These are phyloP conservation scores for Pestalotiopsis sp. DNA, from an alignment of 2,329 filamentous ascomycete species.

Conservation along the genomic window DNA sequence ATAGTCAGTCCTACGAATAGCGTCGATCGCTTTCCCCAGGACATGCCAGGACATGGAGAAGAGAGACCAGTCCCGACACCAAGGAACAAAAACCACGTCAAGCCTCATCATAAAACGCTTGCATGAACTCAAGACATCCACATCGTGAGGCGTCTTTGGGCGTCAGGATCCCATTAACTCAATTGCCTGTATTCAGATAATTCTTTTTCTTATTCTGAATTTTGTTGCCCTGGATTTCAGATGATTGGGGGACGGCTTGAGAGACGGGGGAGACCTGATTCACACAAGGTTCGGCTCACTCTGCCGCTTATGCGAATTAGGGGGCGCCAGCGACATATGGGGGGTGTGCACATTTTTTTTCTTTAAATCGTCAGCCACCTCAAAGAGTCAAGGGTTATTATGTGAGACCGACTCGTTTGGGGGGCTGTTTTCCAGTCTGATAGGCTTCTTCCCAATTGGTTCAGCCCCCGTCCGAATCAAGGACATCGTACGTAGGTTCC, in stretches of 20 bases:
- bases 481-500: neutral
- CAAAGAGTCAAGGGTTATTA: neutral
- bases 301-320: conserved; percentile 3
- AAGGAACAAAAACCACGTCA: neutral
- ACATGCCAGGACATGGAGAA: neutral
- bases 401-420: neutral
- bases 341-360: neutral
- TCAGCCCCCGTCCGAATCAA: neutral
- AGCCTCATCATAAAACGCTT: neutral
- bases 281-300: neutral
- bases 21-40: neutral
- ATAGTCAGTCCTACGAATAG: neutral
- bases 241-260: neutral
- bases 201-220: neutral
- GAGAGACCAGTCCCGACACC: neutral
- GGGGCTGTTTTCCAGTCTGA: neutral
- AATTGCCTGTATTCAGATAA: neutral
- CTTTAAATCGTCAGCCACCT: neutral
- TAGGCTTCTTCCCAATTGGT: conserved; percentile 1
- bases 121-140: neutral
- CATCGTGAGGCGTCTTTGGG: neutral
- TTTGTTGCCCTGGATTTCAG: neutral
- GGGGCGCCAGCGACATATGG: neutral
- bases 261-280: neutral
- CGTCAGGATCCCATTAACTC: neutral